These are phyloP conservation scores for Phytophthora syringae DNA, from an alignment of 352 stramenopile genomes.

Conservation along the genomic window DNA sequence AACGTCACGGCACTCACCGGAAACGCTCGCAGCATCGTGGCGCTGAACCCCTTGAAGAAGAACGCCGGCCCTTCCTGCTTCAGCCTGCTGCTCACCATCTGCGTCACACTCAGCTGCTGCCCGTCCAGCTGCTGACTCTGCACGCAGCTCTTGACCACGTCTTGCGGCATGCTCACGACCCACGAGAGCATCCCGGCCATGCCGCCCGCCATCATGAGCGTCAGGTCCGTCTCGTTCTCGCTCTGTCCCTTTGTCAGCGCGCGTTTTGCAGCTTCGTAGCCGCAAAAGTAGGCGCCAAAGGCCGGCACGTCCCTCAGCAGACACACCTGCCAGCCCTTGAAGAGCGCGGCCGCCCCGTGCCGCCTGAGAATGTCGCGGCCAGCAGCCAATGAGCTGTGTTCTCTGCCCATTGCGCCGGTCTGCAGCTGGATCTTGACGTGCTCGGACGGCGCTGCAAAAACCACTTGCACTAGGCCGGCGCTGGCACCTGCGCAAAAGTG, in stretches of 20 bases:
- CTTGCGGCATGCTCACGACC: conserved; percentile 78
- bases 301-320: conserved; percentile 70
- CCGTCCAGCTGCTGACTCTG: conserved; percentile 65
- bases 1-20: conserved; percentile 85
- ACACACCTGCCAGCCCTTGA: conserved; percentile 68
- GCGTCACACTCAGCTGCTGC: conserved; percentile 37
- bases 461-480: conserved; percentile 65
- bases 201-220: conserved; percentile 70
- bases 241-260: conserved; percentile 48
- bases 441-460: conserved; percentile 72
- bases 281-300: conserved; percentile 81
- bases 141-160: conserved; percentile 91
- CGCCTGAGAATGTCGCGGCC: conserved; percentile 42
- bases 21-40: conserved; percentile 78
- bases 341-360: conserved; percentile 59
- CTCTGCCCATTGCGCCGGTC: conserved; percentile 52
- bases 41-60: conserved; percentile 79
- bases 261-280: conserved; percentile 74
- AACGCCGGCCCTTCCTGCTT: conserved; percentile 60
- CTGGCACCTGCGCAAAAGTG: conserved; percentile 61
- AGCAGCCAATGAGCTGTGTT: conserved; percentile 60
- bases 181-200: conserved; percentile 78
- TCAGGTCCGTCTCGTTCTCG: conserved; percentile 66
- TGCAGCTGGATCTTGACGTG: conserved; percentile 87
- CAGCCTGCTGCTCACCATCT: conserved; percentile 55